phyloP scores from a whole-genome alignment of 2,329 filamentous ascomycete genomes.

The Daldinia sp. region DNA sequence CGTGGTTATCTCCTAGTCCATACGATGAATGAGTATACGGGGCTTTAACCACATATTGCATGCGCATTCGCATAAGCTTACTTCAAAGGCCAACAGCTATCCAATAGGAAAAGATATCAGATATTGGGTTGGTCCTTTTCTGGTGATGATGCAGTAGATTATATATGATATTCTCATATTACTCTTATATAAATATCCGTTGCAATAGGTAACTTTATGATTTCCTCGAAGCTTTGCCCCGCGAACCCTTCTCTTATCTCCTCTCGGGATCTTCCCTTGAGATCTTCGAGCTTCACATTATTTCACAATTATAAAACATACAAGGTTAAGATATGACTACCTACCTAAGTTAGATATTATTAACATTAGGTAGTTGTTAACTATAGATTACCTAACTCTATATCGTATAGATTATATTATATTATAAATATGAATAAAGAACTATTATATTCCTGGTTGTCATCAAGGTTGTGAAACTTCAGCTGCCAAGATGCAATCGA shows the following conservation, averaged over 20 bases:
- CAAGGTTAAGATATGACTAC: background rate
- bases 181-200: background rate
- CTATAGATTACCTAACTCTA: background rate
- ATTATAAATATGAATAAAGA: background rate
- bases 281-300: background rate
- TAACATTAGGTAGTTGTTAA: background rate
- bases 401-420: background rate
- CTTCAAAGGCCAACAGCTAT: background rate
- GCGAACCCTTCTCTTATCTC: background rate
- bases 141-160: background rate
- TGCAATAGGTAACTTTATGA: background rate
- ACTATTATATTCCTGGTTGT: background rate
- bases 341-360: background rate
- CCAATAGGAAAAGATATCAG: background rate
- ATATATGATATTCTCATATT: background rate
- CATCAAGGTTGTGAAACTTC: slow-evolving; percentile 26
- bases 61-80: background rate
- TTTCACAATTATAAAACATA: background rate
- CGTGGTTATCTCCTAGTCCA: background rate
- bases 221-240: background rate
- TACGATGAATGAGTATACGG: background rate
- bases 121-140: background rate
- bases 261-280: background rate
- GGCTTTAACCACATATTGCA: background rate
- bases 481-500: slow-evolving; percentile 31